Conservation (phyloP, 768 basidiomycete genomes). For the Kwoniella newhampshirensis region DNA sequence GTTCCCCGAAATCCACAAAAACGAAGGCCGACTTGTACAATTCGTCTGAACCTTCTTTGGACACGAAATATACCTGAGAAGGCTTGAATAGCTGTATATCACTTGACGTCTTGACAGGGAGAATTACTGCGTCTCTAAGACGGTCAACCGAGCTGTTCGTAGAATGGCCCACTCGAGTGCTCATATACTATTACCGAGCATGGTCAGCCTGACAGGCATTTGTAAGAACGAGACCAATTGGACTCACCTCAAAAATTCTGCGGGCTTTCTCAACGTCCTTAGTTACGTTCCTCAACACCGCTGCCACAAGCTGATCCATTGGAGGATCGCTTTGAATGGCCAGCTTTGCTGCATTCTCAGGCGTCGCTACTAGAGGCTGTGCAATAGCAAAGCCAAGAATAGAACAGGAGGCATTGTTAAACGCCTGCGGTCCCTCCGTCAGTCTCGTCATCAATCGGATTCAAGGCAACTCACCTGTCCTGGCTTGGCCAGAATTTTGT, state of each 20-base stretch:
- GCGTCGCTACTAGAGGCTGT: slow-evolving; percentile 33
- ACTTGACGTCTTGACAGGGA: slow-evolving; percentile 58
- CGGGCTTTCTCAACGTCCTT: slow-evolving; percentile 60
- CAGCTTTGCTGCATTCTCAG: slow-evolving; percentile 64
- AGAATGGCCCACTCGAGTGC: slow-evolving; percentile 35
- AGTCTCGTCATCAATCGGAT: background rate
- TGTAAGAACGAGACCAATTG: background rate
- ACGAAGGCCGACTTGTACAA: slow-evolving; percentile 79
- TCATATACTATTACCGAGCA: slow-evolving; percentile 30
- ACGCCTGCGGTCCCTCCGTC: slow-evolving; percentile 62
- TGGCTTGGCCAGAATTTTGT: slow-evolving; percentile 61
- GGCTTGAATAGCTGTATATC: slow-evolving; percentile 30
- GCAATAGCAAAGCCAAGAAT: slow-evolving; percentile 73
- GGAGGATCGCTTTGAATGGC: slow-evolving; percentile 71
- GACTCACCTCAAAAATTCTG: slow-evolving; percentile 67
- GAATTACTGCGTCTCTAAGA: slow-evolving; percentile 64
- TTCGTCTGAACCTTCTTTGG: slow-evolving; percentile 53
- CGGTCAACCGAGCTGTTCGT: slow-evolving; percentile 57
- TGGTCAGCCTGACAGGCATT: background rate
- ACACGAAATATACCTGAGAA: slow-evolving; percentile 47
- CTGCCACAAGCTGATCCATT: slow-evolving; percentile 61
- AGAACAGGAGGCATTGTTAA: slow-evolving; percentile 66
- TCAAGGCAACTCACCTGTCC: slow-evolving; percentile 60
- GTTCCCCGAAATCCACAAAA: slow-evolving; percentile 81
- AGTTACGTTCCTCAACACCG: slow-evolving; percentile 66